These are phyloP conservation scores for Ogataea allantospora DNA, from an alignment of 805 yeast genomes.

Conservation along the genomic window DNA sequence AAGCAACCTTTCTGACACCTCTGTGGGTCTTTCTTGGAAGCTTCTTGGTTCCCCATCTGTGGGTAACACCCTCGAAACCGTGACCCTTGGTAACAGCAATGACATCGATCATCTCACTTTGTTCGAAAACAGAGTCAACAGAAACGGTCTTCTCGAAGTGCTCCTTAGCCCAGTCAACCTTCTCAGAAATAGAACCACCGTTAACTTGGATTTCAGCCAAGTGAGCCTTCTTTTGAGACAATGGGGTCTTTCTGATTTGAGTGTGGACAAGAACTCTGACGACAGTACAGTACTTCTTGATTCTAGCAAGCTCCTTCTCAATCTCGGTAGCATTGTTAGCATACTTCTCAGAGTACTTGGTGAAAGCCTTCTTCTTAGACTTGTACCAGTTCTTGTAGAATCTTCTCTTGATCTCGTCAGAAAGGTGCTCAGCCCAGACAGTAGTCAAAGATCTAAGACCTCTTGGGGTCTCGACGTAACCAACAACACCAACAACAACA, in stretches of 20 bases:
- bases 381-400: constrained; percentile 99
- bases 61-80: constrained; percentile 99
- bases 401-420: constrained; percentile 99
- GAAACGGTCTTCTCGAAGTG: constrained; percentile 99
- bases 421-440: constrained; percentile 99
- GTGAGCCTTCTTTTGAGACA: constrained; percentile 99
- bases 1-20: constrained; percentile 99
- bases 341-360: constrained; percentile 99
- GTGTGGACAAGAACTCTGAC: constrained; percentile 99
- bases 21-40: constrained; percentile 99
- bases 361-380: constrained; percentile 99
- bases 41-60: constrained; percentile 99
- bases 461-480: constrained; percentile 99
- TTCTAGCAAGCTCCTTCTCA: constrained; percentile 97
- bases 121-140: constrained; percentile 95
- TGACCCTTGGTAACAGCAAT: constrained; percentile 99
- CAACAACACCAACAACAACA: constrained; percentile 99
- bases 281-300: constrained; percentile 95
- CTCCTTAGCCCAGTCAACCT: constrained; percentile 97
- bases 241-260: constrained; percentile 98
- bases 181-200: constrained; percentile 98
- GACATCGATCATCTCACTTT: constrained; percentile 97
- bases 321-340: constrained; percentile 84
- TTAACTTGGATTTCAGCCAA: constrained; percentile 99
- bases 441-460: constrained; percentile 99